These are phyloP conservation scores for Wickerhamomyces chaumierensis DNA, from an alignment of 805 yeast genomes.

Conservation along the genomic window DNA sequence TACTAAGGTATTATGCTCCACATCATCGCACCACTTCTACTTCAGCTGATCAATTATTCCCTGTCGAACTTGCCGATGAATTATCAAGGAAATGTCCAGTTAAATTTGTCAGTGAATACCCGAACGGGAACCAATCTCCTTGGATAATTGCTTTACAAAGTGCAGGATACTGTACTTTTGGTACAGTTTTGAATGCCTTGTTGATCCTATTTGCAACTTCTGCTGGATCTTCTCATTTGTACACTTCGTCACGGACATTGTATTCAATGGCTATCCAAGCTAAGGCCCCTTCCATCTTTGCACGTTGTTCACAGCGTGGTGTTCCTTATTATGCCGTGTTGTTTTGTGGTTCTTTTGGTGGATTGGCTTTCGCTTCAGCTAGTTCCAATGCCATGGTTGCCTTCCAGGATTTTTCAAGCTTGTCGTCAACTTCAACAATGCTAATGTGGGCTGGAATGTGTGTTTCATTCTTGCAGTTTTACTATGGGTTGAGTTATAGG, in stretches of 20 bases:
- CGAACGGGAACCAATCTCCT: constrained; percentile 37
- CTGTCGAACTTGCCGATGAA: constrained; percentile 3
- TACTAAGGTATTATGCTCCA: constrained; percentile 37
- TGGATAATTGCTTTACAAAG: constrained; percentile 47
- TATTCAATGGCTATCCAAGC: constrained; percentile 43
- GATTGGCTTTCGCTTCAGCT: constrained; percentile 50
- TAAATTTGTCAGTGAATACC: neutral
- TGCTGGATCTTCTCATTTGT: constrained; percentile 43
- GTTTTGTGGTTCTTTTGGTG: constrained; percentile 49
- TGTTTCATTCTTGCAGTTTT: constrained; percentile 51
- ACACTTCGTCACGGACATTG: constrained; percentile 44
- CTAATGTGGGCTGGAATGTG: constrained; percentile 74
- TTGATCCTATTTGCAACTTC: constrained; percentile 43
- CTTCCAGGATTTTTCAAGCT: constrained; percentile 54
- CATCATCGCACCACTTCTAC: too few species aligned
- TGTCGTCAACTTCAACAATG: constrained; percentile 65
- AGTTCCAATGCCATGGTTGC: constrained; percentile 45
- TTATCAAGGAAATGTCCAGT: constrained; percentile 4
- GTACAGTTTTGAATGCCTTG: constrained; percentile 36
- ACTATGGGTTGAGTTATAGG: constrained; percentile 45
- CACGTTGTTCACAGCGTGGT: constrained; percentile 49
- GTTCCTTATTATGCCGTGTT: constrained; percentile 64
- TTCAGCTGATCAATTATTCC: too few species aligned
- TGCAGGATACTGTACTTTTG: constrained; percentile 38
- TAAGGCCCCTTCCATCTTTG: constrained; percentile 49